A percentile compares a stretch with the other conserved stretches of the same genome.
phyloP scores from a whole-genome alignment of 2,329 filamentous ascomycete genomes.

The Monilinia vaccinii-corymbosi region DNA sequence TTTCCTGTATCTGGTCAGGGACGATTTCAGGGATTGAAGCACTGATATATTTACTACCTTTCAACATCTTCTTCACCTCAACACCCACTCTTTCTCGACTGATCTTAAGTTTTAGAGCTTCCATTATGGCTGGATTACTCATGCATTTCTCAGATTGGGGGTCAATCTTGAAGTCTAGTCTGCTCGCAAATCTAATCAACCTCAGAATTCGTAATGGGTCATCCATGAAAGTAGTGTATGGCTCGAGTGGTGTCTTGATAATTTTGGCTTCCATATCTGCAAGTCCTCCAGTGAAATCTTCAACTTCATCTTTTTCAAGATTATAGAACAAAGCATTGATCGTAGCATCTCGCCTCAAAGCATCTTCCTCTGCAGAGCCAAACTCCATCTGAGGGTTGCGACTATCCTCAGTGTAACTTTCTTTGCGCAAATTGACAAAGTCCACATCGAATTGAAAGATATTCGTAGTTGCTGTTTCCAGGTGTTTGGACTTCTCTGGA shows the following conservation, averaged over 20 bases:
- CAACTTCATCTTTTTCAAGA: constrained; percentile 65
- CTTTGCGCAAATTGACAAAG: constrained; percentile 87
- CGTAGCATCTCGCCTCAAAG: constrained; percentile 79
- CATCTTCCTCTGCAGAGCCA: constrained; percentile 85
- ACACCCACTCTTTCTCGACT: constrained; percentile 81
- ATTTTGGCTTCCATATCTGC: constrained; percentile 62
- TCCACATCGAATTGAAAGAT: constrained; percentile 85
- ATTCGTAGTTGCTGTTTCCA: constrained; percentile 81
- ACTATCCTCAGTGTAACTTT: constrained; percentile 82
- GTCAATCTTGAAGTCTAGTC: constrained; percentile 73
- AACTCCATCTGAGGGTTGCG: constrained; percentile 91
- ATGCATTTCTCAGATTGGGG: constrained; percentile 60
- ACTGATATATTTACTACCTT: constrained; percentile 39
- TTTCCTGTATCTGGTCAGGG: constrained; percentile 35
- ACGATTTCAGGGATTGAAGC: not conserved
- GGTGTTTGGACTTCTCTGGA: constrained; percentile 91
- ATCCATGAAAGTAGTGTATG: constrained; percentile 87
- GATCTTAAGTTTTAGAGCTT: constrained; percentile 77
- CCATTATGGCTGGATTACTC: constrained; percentile 67
- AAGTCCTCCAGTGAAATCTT: constrained; percentile 79
- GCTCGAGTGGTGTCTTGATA: constrained; percentile 79
- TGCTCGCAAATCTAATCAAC: constrained; percentile 81
- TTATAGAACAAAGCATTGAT: constrained; percentile 97
- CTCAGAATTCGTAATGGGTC: constrained; percentile 83
- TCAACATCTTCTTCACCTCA: constrained; percentile 87